Evolutionary conservation across 2,329 filamentous ascomycete species (phyloP).

Genomic region (Exophiala calicioides): DNA sequence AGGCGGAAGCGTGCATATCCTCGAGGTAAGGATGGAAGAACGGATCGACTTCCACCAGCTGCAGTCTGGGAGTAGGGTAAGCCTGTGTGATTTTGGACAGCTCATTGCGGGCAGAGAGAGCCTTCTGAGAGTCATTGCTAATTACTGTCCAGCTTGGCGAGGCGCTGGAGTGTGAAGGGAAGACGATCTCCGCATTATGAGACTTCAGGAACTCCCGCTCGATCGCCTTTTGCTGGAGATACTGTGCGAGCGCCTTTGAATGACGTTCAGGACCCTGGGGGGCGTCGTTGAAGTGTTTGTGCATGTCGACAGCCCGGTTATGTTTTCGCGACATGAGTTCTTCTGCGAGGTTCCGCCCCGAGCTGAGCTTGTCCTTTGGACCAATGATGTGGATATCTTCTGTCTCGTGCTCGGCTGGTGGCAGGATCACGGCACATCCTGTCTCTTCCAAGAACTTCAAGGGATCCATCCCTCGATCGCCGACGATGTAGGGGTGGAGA

Average conservation of each 20-base stretch:
- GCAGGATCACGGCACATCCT: constrained; percentile 84
- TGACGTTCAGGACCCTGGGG: constrained; percentile 73
- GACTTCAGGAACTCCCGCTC: constrained; percentile 78
- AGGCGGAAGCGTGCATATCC: constrained; percentile 39
- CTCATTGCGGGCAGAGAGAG: constrained; percentile 51
- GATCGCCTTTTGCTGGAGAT: constrained; percentile 78
- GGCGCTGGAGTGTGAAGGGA: constrained; percentile 55
- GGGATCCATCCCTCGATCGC: constrained; percentile 73
- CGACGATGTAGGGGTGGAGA: constrained; percentile 92
- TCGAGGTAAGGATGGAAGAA: constrained; percentile 52
- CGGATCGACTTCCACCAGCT: constrained; percentile 48
- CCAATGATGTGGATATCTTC: constrained; percentile 85
- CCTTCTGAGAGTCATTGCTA: constrained; percentile 80
- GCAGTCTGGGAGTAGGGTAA: constrained; percentile 48
- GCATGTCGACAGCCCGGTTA: constrained; percentile 78
- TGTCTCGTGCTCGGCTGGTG: constrained; percentile 72
- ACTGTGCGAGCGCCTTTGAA: constrained; percentile 82
- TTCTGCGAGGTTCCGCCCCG: constrained; percentile 79
- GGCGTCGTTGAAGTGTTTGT: constrained; percentile 73
- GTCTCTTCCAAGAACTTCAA: constrained; percentile 89
- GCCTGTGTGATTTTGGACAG: constrained; percentile 52
- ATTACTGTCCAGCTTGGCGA: constrained; percentile 81
- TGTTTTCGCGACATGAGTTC: constrained; percentile 86
- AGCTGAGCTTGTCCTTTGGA: constrained; percentile 69
- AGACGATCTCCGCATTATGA: constrained; percentile 84